Conservation (phyloP, 2,329 filamentous ascomycete species). For the Rhinocladiella similis region DNA sequence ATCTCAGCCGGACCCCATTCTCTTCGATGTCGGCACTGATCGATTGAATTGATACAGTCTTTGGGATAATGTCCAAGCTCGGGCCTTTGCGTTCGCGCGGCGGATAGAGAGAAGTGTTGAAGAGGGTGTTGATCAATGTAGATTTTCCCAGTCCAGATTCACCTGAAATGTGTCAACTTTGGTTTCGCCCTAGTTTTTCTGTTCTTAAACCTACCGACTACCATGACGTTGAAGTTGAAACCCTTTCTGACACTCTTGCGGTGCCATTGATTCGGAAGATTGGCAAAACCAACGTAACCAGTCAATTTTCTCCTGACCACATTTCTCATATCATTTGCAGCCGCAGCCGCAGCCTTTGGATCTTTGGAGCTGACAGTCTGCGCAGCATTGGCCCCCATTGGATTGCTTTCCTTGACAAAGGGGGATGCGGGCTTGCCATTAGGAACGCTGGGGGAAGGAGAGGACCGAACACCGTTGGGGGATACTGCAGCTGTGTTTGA, state of each 20-base stretch:
- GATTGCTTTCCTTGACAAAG: constrained; percentile 59
- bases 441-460: constrained; percentile 39
- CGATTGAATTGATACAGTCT: constrained; percentile 92
- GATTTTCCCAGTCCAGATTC: constrained; percentile 99
- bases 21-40: constrained; percentile 98
- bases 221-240: constrained; percentile 99
- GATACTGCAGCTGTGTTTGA: constrained; percentile 35
- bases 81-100: constrained; percentile 98
- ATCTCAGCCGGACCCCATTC: constrained; percentile 90
- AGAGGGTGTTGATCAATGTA: constrained; percentile 96
- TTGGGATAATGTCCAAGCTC: constrained; percentile 96
- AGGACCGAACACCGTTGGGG: constrained; percentile 35
- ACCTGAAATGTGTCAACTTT: constrained; percentile 56
- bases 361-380: constrained; percentile 67
- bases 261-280: constrained; percentile 99
- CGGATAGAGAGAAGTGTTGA: constrained; percentile 98
- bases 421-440: constrained; percentile 57
- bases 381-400: constrained; percentile 53
- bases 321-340: constrained; percentile 76
- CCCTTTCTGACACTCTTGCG: constrained; percentile 99
- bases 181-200: background rate
- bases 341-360: constrained; percentile 57
- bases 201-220: constrained; percentile 77
- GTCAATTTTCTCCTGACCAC: constrained; percentile 98
- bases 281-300: constrained; percentile 97